Base-by-base conservation (phyloP, 2,329 filamentous ascomycete species). In the Metarhizium album region DNA sequence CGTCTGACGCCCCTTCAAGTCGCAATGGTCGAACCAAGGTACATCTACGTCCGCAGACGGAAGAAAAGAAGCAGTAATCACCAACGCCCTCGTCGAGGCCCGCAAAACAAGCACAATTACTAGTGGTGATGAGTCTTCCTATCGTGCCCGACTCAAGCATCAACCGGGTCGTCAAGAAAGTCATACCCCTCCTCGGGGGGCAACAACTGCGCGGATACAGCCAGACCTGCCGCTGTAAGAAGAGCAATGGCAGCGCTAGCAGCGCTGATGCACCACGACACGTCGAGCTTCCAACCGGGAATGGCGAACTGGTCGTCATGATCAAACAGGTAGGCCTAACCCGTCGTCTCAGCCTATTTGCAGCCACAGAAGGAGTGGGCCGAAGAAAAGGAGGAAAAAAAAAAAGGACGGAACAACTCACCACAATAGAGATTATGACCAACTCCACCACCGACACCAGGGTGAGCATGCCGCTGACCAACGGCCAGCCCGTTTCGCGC, bases 151-250 rank as follows among this genome's bases (percentile, higher is more conserved):
- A 13, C 20, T 62, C 64, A 63, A 73, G 81, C 62, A 83, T 88
- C 66, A 20, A 70, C 52, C 3, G 72, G 68, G 27, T 79, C 75
- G 13, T 68, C 62, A 53, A 79, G 62, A 55, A 87, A 78, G 64
- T 95, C 87, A 70, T 95, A 96, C 51, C 88, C 90, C 60, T 86
- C 87, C 64, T 96, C 90, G 0, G 82, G 78, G 1, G 88, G 85
- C 42, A 95, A 72, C 22, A 86, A 67, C 53, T 82, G 80, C 4
- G 84, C 85, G 2, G 87, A 86, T 11, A 81, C 69, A 1, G 78
- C 72, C 49, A 96, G 72, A 13, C 78, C 81, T 14, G 73, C 68
- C 1, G 78, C 80, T 13, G 73, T 68, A 9, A 81, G 52, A 2
- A 80, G 63, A 23, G 75, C 75, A 1, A 83, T 64, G 23, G 67